A percentile compares a stretch with the other conserved stretches of the same genome.
phyloP scores from a whole-genome alignment of 441 rosid genomes.

The Macaranga tanarius region DNA sequence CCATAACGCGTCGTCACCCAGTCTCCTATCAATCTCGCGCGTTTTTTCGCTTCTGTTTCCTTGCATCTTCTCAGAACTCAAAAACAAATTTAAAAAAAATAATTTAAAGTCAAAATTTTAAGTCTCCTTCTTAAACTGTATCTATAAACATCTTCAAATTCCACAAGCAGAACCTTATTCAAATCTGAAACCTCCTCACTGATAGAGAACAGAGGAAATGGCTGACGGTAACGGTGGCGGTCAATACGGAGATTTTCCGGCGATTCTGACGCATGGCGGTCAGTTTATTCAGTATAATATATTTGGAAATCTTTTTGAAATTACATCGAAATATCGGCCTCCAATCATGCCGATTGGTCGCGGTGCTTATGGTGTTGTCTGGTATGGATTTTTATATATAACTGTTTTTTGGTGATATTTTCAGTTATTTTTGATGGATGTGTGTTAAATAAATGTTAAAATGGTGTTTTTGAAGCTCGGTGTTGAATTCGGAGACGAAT shows the following conservation, averaged over 20 bases:
- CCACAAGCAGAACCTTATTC: neutral
- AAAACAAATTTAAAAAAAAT: too few relatives aligned
- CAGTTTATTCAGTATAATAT: slow-evolving; percentile 65
- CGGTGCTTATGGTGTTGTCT: slow-evolving; percentile 94
- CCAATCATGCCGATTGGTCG: slow-evolving; percentile 96
- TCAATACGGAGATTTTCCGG: slow-evolving; percentile 68
- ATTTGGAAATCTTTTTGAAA: slow-evolving; percentile 76
- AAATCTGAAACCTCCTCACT: too few relatives aligned
- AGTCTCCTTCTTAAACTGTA: neutral
- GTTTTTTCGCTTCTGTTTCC: slow-evolving; percentile 50
- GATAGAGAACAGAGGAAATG: slow-evolving; percentile 26
- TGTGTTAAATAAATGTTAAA: neutral
- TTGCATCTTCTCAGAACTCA: slow-evolving; percentile 35
- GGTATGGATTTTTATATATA: slow-evolving; percentile 42
- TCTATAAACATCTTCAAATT: neutral
- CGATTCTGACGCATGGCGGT: slow-evolving; percentile 66
- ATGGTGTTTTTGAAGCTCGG: slow-evolving; percentile 54
- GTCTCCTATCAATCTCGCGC: neutral
- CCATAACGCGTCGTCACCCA: slow-evolving; percentile 18
- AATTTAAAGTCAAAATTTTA: slow-evolving; percentile 1
- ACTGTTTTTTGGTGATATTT: neutral
- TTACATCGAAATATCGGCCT: slow-evolving; percentile 81
- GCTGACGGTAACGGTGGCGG: slow-evolving; percentile 43
- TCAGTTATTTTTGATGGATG: neutral
- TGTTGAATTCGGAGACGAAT: slow-evolving; percentile 79